Percentiles rank a stretch among this genome's conserved stretches.
These are phyloP conservation scores for Akanthomyces uredinophilus DNA, from an alignment of 2,329 filamentous ascomycete genomes.

Conservation along the genomic window DNA sequence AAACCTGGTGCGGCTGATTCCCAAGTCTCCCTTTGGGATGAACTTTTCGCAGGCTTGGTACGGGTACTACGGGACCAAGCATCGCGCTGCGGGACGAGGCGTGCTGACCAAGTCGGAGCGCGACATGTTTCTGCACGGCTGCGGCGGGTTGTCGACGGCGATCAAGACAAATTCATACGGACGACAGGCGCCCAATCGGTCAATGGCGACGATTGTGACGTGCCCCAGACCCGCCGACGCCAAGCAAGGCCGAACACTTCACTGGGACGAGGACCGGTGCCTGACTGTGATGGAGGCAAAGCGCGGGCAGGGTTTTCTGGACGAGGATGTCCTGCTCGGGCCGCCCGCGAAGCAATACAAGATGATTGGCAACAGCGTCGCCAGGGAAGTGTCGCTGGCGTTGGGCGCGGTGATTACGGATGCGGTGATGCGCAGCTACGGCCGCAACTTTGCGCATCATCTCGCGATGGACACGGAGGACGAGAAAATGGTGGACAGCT, in stretches of 20 bases:
- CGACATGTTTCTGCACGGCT: conserved; percentile 33
- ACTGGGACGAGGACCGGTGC: conserved; percentile 60
- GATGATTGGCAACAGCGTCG: conserved; percentile 73
- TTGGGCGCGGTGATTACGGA: conserved; percentile 60
- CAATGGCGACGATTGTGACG: conserved; percentile 63
- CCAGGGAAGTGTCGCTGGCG: conserved; percentile 60
- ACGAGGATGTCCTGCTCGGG: conserved; percentile 66
- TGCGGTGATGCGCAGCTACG: conserved; percentile 36
- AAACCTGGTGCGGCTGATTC: conserved; percentile 51
- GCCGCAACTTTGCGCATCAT: not conserved
- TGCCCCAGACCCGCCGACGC: conserved; percentile 44
- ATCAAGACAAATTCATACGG: conserved; percentile 42
- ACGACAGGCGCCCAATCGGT: conserved; percentile 44
- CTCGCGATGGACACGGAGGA: not conserved
- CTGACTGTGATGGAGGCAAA: conserved; percentile 62
- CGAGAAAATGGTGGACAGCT: not conserved
- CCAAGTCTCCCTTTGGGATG: conserved; percentile 51
- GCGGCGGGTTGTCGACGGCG: conserved; percentile 34
- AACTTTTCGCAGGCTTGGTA: conserved; percentile 44
- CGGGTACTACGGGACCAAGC: conserved; percentile 22
- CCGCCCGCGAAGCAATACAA: conserved; percentile 49
- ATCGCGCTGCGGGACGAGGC: conserved; percentile 17
- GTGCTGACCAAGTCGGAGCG: conserved; percentile 36
- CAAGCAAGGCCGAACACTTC: conserved; percentile 50
- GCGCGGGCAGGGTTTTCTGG: conserved; percentile 64